phyloP scores from a whole-genome alignment of 805 yeast genomes.

The Cephaloascus albidus region DNA sequence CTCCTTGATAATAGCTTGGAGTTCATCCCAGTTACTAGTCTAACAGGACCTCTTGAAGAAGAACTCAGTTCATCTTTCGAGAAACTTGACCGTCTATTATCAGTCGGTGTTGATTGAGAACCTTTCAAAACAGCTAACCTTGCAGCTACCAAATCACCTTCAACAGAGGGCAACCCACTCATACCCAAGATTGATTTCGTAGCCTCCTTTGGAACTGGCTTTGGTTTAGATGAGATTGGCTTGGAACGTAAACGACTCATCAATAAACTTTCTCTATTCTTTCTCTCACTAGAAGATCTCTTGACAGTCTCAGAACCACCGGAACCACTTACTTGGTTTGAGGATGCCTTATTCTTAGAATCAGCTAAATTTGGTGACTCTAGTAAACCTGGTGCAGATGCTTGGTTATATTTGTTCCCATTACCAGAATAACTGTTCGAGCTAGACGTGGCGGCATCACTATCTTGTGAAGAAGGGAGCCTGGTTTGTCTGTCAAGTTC shows the following conservation, averaged over 20 bases:
- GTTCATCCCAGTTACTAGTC: conserved; percentile 41
- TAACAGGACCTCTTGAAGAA: conserved; percentile 1
- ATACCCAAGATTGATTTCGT: background rate
- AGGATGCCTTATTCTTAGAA: background rate
- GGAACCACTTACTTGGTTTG: background rate
- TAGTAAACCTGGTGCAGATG: background rate
- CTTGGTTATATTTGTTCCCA: background rate
- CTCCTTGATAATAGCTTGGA: conserved; percentile 55
- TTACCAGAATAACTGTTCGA: background rate
- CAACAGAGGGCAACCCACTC: background rate
- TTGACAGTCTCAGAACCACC: background rate
- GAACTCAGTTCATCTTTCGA: conserved; percentile 9
- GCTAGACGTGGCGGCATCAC: background rate
- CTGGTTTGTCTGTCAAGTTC: conserved; percentile 34
- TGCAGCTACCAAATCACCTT: conserved; percentile 17
- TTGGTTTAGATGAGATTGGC: background rate
- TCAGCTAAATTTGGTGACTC: background rate
- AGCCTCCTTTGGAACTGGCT: background rate
- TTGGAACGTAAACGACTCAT: background rate
- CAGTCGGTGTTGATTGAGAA: conserved; percentile 7
- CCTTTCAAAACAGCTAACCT: conserved; percentile 28
- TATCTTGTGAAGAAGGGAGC: background rate
- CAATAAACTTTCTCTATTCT: background rate
- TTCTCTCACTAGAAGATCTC: background rate
- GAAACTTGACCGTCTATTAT: conserved; percentile 26